Base-by-base conservation (phyloP, 2,329 filamentous ascomycete genomes). In the Saccharata proteae region DNA sequence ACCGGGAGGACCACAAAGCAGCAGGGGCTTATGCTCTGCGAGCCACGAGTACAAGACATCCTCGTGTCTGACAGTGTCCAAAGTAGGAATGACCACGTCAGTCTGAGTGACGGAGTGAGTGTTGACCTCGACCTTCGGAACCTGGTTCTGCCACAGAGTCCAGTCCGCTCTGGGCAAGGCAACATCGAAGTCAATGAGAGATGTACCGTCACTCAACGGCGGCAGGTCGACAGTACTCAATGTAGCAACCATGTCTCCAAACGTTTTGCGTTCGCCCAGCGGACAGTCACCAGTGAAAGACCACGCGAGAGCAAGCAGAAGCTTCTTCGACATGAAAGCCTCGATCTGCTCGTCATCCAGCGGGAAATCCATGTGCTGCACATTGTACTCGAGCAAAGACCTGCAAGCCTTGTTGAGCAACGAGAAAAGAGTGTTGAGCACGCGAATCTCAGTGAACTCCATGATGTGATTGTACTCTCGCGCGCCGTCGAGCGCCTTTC, bases 31-130 rank as follows among this genome's bases (percentile, higher is more conserved):
- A 55, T 99, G 90, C 55, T 99, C 90, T 11, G 92, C 90, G 26
- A 99, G 74, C 90, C 90, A 98, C 3, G 92, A 98, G 64, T 98
- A 98, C 11, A 99, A 69, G n/a, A 99, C 83, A 58, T 96, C 90
- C 56, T 99, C 90, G 46, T 99, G 90, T 17, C 90, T 83, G 26
- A 98, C 80, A 16, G 92, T 99, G 54, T 99, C 90, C 29, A 98
- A 65, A 0, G 90, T 99, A 1, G 90, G 92, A 48, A 99, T 98
- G 39, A 99, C 90, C 23, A 96, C 83, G 55, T 99, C 92, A 1
- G 92, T 98, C 55, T 98, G 86, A 1, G 83, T 94, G 48, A 98
- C 80, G 4, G 88, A 94, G 55, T 99, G 92, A 0, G 92, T 98
- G 54, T 98, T 96, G 57, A 98, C 82, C 54, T 99, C 92, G 35